These are phyloP conservation scores for Ilex aquifolium DNA, from an alignment of 257 asterid species.

Conservation along the genomic window DNA sequence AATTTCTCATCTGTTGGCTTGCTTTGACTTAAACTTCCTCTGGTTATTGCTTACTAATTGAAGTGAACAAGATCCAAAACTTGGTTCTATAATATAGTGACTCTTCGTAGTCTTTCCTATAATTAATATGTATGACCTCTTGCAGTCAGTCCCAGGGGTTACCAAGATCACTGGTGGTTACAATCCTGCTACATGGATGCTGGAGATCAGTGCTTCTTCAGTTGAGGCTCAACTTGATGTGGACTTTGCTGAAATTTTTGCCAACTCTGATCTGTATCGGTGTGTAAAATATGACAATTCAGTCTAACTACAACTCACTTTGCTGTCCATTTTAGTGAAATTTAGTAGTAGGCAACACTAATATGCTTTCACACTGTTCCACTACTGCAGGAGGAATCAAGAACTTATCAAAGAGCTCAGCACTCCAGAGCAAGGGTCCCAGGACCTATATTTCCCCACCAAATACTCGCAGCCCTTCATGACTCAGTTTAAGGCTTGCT, in stretches of 20 bases:
- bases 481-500: conserved; percentile 45
- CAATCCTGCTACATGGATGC: conserved; percentile 75
- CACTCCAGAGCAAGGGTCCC: conserved; percentile 34
- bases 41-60: not conserved
- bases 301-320: no score
- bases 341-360: not conserved
- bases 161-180: conserved; percentile 43
- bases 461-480: conserved; percentile 56
- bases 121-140: not conserved
- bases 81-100: no score
- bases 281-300: conserved; percentile 8
- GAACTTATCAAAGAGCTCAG: conserved; percentile 39
- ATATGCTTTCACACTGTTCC: not conserved
- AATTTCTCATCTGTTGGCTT: not conserved
- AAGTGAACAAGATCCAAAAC: no score
- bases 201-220: conserved; percentile 47
- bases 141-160: conserved; percentile 51
- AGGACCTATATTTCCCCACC: conserved; percentile 52
- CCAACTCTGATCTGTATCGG: conserved; percentile 50
- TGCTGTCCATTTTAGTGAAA: no score
- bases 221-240: conserved; percentile 42
- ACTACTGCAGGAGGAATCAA: conserved; percentile 40
- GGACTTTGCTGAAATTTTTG: conserved; percentile 45
- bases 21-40: not conserved
- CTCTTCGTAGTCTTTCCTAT: not conserved